These are phyloP conservation scores for Rutidosis leptorrhynchoides DNA, from an alignment of 129 eudicot species.

Conservation along the genomic window DNA sequence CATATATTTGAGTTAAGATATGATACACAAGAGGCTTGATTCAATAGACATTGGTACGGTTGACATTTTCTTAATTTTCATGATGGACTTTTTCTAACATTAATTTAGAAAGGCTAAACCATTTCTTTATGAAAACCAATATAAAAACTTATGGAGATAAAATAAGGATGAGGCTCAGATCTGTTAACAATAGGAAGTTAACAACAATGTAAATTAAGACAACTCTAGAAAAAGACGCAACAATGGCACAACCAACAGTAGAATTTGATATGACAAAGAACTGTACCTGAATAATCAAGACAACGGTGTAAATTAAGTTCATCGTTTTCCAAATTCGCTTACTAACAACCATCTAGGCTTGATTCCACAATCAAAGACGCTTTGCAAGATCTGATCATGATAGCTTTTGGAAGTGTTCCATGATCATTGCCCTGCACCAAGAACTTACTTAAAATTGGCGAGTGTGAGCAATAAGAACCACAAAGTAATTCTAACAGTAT, in stretches of 20 bases:
- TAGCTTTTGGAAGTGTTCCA: not conserved
- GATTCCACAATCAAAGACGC: not conserved
- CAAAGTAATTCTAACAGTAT: not conserved
- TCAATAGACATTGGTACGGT: too few species aligned
- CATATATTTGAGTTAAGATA: too few species aligned
- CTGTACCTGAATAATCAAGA: not conserved
- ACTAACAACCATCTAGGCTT: not conserved
- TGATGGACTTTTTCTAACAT: too few species aligned
- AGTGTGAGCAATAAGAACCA: not conserved
- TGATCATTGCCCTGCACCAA: not conserved
- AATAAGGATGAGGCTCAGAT: slow-evolving; percentile 33
- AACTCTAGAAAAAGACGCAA: not conserved
- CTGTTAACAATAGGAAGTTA: slow-evolving; percentile 3
- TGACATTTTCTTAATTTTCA: too few species aligned
- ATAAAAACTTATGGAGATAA: too few species aligned
- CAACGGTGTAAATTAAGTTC: not conserved
- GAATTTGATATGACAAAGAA: too few species aligned
- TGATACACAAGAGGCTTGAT: too few species aligned
- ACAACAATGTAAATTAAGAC: too few species aligned
- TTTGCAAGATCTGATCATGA: too few species aligned
- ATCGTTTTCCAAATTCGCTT: not conserved
- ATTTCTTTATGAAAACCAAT: too few species aligned
- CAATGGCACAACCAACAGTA: not conserved
- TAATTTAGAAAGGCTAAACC: too few species aligned
- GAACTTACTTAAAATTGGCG: not conserved